Percentiles rank a stretch among this genome's conserved stretches.
Evolutionary conservation across 129 eudicot species (phyloP).

Genomic region (Arctium minus): DNA sequence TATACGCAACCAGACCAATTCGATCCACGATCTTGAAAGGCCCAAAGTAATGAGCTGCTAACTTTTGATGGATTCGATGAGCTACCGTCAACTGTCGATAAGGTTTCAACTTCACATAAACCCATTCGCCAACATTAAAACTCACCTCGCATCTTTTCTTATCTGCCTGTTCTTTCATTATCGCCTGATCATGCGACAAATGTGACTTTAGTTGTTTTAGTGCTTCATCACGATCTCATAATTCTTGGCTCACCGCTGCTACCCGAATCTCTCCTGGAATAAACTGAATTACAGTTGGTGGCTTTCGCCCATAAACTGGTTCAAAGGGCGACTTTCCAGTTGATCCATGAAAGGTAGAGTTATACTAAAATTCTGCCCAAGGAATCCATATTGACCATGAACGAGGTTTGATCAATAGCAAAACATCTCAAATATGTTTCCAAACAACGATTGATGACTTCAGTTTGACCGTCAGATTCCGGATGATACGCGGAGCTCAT

Average conservation of each 20-base stretch:
- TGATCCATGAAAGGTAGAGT: neutral
- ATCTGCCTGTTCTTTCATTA: too few relatives aligned
- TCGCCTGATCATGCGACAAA: too few relatives aligned
- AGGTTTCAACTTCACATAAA: too few relatives aligned
- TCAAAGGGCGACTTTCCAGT: neutral
- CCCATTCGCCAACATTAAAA: too few relatives aligned
- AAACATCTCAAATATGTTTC: neutral
- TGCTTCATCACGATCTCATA: too few relatives aligned
- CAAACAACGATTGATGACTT: neutral
- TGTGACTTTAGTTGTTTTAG: too few relatives aligned
- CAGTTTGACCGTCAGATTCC: neutral
- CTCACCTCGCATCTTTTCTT: too few relatives aligned
- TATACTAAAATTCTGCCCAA: neutral
- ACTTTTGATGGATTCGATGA: too few relatives aligned
- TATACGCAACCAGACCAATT: neutral
- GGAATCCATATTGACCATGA: neutral
- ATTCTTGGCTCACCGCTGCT: too few relatives aligned
- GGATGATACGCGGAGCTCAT: neutral
- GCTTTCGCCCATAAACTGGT: neutral
- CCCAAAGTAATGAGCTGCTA: neutral
- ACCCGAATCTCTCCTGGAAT: neutral
- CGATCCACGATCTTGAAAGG: neutral
- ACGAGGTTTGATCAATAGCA: neutral
- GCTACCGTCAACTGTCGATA: too few relatives aligned
- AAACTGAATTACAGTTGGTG: neutral